These are phyloP conservation scores for Cryptococcus sp. DNA, from an alignment of 1,284 basidiomycete genomes.

Conservation along the genomic window DNA sequence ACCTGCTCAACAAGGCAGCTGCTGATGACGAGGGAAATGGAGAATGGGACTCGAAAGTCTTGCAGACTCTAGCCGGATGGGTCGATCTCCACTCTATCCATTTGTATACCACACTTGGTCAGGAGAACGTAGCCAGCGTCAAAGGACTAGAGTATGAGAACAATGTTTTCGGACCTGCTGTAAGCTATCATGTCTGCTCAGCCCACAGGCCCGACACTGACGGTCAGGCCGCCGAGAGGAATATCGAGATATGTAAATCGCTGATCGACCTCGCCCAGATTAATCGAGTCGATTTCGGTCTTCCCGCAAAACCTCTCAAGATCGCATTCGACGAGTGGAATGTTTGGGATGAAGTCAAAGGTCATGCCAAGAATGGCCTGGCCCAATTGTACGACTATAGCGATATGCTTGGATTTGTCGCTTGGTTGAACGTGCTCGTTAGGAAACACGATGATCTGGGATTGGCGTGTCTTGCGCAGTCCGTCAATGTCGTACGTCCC, in stretches of 20 bases:
- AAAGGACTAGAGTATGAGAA: conserved; percentile 39
- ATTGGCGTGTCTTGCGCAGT: conserved; percentile 62
- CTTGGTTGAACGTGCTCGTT: conserved; percentile 61
- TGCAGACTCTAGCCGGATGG: conserved; percentile 30
- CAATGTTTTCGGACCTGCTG: conserved; percentile 46
- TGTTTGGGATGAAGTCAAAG: conserved; percentile 47
- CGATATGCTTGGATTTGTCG: conserved; percentile 57
- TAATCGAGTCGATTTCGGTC: conserved; percentile 6
- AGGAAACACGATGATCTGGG: conserved; percentile 58
- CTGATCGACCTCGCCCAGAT: conserved; percentile 45
- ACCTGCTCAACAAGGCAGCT: background rate
- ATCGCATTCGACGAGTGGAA: conserved; percentile 15
- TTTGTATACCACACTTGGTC: conserved; percentile 26
- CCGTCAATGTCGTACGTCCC: conserved; percentile 39
- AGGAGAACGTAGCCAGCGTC: conserved; percentile 7
- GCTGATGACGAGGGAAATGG: conserved; percentile 17
- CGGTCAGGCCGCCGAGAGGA: conserved; percentile 33
- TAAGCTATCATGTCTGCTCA: conserved; percentile 6
- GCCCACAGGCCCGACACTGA: background rate
- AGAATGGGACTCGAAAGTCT: conserved; percentile 44
- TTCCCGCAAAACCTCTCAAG: conserved; percentile 7
- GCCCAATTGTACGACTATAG: conserved; percentile 59
- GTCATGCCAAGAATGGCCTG: conserved; percentile 51
- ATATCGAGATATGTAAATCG: conserved; percentile 41
- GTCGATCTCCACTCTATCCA: conserved; percentile 45